phyloP scores from a whole-genome alignment of 2,329 filamentous ascomycete species.

The Aspergillus quadrilineatus region DNA sequence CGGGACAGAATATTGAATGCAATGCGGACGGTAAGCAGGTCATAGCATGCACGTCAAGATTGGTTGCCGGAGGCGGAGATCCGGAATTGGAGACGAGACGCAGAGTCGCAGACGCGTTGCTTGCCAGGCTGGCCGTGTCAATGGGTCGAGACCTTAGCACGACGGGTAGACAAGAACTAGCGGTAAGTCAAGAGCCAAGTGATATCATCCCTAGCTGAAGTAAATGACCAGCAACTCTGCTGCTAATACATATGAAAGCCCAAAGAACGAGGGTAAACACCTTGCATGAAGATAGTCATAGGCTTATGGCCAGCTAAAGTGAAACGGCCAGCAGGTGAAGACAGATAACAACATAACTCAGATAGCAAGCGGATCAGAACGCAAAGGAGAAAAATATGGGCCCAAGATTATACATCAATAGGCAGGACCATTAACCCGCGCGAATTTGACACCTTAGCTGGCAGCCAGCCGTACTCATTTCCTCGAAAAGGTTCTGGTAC shows the following conservation, averaged over 20 bases:
- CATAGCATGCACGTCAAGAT: conserved; percentile 23
- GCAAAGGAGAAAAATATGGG: neutral
- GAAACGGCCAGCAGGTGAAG: conserved; percentile 4
- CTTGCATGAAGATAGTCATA: neutral
- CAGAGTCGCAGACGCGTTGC: neutral
- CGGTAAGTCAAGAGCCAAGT: conserved; percentile 20
- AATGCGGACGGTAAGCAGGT: conserved; percentile 23
- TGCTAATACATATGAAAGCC: conserved; percentile 5
- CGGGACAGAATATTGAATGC: conserved; percentile 24
- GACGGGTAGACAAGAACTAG: conserved; percentile 16
- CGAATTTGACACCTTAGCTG: conserved; percentile 11
- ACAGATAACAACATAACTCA: neutral
- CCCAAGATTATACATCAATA: conserved; percentile 6
- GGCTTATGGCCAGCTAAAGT: neutral
- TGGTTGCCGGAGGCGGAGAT: neutral
- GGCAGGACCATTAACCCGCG: neutral
- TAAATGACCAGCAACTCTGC: neutral
- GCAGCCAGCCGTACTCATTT: conserved; percentile 1
- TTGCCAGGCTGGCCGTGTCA: neutral
- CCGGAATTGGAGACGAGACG: neutral
- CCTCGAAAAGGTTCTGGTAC: neutral
- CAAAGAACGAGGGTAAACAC: neutral
- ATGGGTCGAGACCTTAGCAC: neutral
- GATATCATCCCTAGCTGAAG: neutral
- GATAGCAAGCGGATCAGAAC: conserved; percentile 3